A percentile compares a stretch with the other conserved stretches of the same genome.
Evolutionary conservation across 768 basidiomycete genomes (phyloP).

Genomic region (Lactifluus subvellereus): DNA sequence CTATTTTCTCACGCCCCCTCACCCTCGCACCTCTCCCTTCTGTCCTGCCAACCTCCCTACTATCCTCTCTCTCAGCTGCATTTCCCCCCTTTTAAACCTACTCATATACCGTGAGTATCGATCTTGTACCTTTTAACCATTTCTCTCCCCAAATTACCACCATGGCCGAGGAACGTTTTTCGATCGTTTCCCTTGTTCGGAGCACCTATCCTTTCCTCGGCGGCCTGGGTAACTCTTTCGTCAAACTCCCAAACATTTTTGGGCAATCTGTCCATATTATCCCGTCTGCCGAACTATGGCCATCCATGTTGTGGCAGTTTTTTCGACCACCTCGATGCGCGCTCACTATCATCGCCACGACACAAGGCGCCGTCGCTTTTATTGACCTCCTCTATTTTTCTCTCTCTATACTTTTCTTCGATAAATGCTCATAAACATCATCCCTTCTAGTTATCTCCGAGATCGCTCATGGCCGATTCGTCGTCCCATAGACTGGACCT

Average conservation of each 20-base stretch:
- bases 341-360: constrained; percentile 13
- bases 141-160: not conserved
- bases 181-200: constrained; percentile 10
- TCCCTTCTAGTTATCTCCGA: constrained; percentile 17
- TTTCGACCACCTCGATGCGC: not conserved
- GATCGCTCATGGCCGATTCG: constrained; percentile 60
- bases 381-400: not conserved
- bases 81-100: constrained; percentile 8
- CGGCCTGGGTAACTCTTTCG: not conserved
- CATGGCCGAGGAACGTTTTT: not conserved
- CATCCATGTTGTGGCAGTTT: not conserved
- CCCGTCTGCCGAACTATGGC: not conserved
- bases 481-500: constrained; percentile 72
- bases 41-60: constrained; percentile 19
- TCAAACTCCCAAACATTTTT: not conserved
- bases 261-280: not conserved
- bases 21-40: constrained; percentile 26
- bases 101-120: constrained; percentile 13
- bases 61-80: constrained; percentile 10
- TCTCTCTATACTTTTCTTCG: not conserved
- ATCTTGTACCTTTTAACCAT: not conserved
- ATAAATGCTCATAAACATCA: constrained; percentile 3
- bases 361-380: constrained; percentile 2
- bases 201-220: not conserved
- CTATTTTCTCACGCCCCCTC: constrained; percentile 29